These are phyloP conservation scores for Entomortierella lignicola DNA, from an alignment of 192 early-diverging fungal species.

Conservation along the genomic window DNA sequence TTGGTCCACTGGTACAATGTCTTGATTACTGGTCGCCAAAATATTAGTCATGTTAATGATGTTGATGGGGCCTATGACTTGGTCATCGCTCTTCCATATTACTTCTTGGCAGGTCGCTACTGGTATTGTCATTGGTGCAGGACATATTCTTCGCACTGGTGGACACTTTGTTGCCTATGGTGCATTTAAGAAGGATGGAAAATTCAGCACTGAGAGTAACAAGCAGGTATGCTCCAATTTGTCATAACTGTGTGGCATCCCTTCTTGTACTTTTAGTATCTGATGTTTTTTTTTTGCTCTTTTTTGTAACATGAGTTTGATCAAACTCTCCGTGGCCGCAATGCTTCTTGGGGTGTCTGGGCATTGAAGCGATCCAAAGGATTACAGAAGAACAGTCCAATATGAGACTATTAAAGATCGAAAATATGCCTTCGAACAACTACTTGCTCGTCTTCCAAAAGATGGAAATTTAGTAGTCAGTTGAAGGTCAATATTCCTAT, in stretches of 20 bases:
- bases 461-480: constrained; percentile 6
- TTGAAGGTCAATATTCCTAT: too few species aligned
- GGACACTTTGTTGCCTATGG: constrained; percentile 22
- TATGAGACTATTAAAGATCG: constrained; percentile 1
- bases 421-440: constrained; percentile 39
- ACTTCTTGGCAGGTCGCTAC: constrained; percentile 12
- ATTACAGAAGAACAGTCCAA: constrained; percentile 2
- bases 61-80: constrained; percentile 8
- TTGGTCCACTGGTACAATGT: constrained; percentile 4
- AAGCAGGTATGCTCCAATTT: constrained; percentile 7
- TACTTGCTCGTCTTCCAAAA: constrained; percentile 31
- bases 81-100: constrained; percentile 35
- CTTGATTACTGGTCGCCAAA: background rate
- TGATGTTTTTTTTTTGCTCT: constrained; percentile 1
- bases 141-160: constrained; percentile 10
- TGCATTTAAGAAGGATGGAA: constrained; percentile 28
- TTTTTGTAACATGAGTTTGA: constrained; percentile 20
- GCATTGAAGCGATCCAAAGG: constrained; percentile 21
- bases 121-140: constrained; percentile 14
- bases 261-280: background rate
- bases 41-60: background rate
- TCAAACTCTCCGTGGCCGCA: constrained; percentile 17
- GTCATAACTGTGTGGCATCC: background rate
- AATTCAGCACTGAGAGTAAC: constrained; percentile 23
- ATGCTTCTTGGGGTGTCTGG: constrained; percentile 30